Conservation (phyloP, 2,329 filamentous ascomycete species). For the Exophiala lecanii-corni region DNA sequence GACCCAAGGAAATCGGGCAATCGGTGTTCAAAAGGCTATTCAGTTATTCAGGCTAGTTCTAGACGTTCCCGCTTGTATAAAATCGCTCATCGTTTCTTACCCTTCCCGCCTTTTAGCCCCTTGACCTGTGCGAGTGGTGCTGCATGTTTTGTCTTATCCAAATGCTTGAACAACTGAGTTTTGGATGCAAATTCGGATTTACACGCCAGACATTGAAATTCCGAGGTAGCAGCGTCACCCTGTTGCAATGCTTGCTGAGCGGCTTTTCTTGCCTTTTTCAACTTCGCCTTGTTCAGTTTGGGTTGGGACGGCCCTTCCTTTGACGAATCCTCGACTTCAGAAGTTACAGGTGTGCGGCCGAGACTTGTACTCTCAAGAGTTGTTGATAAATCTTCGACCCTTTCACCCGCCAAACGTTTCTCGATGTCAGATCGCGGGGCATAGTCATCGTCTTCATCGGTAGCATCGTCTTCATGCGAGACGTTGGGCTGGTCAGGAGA, state of each 20-base stretch:
- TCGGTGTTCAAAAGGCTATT: too few relatives aligned
- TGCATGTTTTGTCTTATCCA: slow-evolving; percentile 62
- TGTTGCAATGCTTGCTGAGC: slow-evolving; percentile 31
- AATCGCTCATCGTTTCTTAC: slow-evolving; percentile 24
- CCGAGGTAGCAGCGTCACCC: slow-evolving; percentile 7
- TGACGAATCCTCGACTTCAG: slow-evolving; percentile 20
- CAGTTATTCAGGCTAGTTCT: too few relatives aligned
- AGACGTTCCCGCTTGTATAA: not conserved
- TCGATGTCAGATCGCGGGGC: slow-evolving; percentile 39
- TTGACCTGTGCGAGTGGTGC: slow-evolving; percentile 37
- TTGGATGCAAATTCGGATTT: slow-evolving; percentile 71
- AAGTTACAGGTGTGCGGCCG: slow-evolving; percentile 15
- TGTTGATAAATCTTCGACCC: slow-evolving; percentile 12
- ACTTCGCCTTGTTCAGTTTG: slow-evolving; percentile 50
- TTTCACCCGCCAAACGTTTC: slow-evolving; percentile 31
- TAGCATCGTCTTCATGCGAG: slow-evolving; percentile 2
- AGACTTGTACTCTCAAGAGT: slow-evolving; percentile 24
- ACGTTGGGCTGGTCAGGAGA: not conserved
- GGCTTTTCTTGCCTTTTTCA: slow-evolving; percentile 46
- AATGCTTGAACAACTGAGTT: slow-evolving; percentile 68
- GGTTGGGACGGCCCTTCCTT: slow-evolving; percentile 15
- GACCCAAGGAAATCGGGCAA: too few relatives aligned
- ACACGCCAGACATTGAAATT: slow-evolving; percentile 73
- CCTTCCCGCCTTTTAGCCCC: slow-evolving; percentile 20
- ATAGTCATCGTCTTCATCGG: slow-evolving; percentile 37